Base-by-base conservation (phyloP, 352 stramenopile genomes). In the Globisporangium cederbergense region DNA sequence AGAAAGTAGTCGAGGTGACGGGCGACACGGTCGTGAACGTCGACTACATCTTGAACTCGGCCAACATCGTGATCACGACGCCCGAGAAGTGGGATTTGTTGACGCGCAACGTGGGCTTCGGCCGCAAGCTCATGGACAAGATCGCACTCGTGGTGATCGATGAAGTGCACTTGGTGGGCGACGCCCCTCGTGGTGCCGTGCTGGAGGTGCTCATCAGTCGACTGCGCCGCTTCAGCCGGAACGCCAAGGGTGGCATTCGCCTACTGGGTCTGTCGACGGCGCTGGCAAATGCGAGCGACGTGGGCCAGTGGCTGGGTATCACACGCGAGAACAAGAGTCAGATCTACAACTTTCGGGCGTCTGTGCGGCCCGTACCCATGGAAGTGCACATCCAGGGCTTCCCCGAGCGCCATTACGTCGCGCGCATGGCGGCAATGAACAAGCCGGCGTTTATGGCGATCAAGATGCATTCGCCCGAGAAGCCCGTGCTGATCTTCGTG, bases 361-460 rank as follows among this genome's bases (percentile, higher is more conserved):
- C 89, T 18, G 96, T 99, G 46, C 88, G 98, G n/a, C 97, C 98
- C 0, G 93, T 99, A 42, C 95, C 97, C 5, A 98, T 99, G 75
- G 84, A 98, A 45, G 90, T 99, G 25, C 96, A 99, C 64, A 94
- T 99, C 50, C 95, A 99, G 72, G 96, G 96, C 10, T 99, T 98
- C 62, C 89, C 96, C 0, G 97, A 98, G 36, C 94, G 97, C 40
- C 96, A 99, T 59, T 99, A 99, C 57, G 98, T 97, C 60, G 90
- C 96, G 20, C 81, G 97, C 16, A 99, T 99, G 98, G 94, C 96
- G 4, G 98, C 96, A 9, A 99, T 99, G 98, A 99, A 99, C 78
- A 99, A 99, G 57, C 98, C 98, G 6, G 98, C 94, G 6, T 99
- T 98, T 67, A 93, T 97, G 61, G 95, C 97, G 22, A 99, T 99